Percentiles rank a stretch among this genome's conserved stretches.
Conservation (phyloP, 2,329 filamentous ascomycete genomes). For the Fusarium setosum region DNA sequence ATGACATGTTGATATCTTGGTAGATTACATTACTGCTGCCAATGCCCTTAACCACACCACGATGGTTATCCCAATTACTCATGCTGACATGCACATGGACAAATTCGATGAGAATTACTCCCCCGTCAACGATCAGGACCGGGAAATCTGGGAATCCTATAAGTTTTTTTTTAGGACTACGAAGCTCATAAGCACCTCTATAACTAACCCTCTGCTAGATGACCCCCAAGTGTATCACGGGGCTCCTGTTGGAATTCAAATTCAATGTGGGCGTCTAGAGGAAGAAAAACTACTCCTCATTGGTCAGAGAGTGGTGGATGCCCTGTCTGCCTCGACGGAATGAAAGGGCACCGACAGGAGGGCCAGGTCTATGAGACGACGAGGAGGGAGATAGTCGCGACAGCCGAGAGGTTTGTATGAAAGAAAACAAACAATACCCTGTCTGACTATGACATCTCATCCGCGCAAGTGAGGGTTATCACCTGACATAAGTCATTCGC, state of each 20-base stretch:
- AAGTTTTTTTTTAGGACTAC: not conserved
- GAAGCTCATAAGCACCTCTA: not conserved
- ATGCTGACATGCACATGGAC: not conserved
- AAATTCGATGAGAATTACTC: not conserved
- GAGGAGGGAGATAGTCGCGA: too few species aligned
- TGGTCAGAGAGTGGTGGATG: not conserved
- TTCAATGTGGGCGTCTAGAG: not conserved
- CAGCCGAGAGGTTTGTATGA: too few species aligned
- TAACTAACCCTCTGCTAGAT: not conserved
- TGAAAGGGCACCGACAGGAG: too few species aligned
- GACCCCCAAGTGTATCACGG: not conserved
- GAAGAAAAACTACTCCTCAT: not conserved
- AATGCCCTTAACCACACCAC: not conserved
- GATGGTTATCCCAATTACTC: not conserved
- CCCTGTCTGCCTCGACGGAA: not conserved
- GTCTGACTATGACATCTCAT: too few species aligned
- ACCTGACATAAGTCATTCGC: too few species aligned
- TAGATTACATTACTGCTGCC: not conserved
- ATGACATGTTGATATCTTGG: not conserved
- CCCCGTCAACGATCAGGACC: not conserved
- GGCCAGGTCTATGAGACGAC: too few species aligned
- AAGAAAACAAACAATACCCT: too few species aligned
- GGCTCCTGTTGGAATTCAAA: not conserved
- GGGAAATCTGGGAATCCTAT: not conserved
- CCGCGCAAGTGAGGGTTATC: too few species aligned